Evolutionary conservation across 108 stramenopile species (phyloP).

Genomic region (Fragilariopsis cylindrus): DNA sequence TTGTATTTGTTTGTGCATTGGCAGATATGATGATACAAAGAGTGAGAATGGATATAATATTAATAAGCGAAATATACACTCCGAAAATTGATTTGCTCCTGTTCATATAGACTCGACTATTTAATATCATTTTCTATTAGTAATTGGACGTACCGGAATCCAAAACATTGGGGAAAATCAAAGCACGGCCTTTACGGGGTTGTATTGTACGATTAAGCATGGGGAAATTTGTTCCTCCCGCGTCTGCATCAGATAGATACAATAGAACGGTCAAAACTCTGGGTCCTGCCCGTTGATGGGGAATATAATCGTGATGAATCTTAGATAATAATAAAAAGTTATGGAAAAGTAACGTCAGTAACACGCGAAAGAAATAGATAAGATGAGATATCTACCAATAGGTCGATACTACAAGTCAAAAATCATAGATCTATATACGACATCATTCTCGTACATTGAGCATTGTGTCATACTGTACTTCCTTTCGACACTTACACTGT

Average conservation of each 20-base stretch:
- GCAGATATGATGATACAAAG: too few relatives aligned
- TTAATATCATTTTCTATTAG: not conserved
- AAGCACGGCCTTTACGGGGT: conserved; percentile 32
- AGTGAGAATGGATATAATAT: too few relatives aligned
- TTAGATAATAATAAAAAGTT: too few relatives aligned
- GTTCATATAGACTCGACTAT: not conserved
- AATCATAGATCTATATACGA: conserved; percentile 32
- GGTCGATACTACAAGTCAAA: conserved; percentile 47
- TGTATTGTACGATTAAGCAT: conserved; percentile 36
- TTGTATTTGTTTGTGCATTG: too few relatives aligned
- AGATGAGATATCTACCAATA: too few relatives aligned
- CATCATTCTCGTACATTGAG: not conserved
- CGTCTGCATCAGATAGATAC: conserved; percentile 73
- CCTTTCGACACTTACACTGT: not conserved
- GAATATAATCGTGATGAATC: conserved; percentile 27
- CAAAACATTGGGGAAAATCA: not conserved
- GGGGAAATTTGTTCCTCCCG: conserved; percentile 47
- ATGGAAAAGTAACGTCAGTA: too few relatives aligned
- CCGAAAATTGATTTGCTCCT: not conserved
- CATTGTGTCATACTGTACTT: not conserved
- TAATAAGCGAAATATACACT: not conserved
- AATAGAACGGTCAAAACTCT: conserved; percentile 76
- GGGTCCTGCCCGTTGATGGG: conserved; percentile 49
- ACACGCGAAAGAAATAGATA: too few relatives aligned
- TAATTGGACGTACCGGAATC: not conserved